These are phyloP conservation scores for Xylariaceae sp. DNA, from an alignment of 2,329 filamentous ascomycete species.

Conservation along the genomic window DNA sequence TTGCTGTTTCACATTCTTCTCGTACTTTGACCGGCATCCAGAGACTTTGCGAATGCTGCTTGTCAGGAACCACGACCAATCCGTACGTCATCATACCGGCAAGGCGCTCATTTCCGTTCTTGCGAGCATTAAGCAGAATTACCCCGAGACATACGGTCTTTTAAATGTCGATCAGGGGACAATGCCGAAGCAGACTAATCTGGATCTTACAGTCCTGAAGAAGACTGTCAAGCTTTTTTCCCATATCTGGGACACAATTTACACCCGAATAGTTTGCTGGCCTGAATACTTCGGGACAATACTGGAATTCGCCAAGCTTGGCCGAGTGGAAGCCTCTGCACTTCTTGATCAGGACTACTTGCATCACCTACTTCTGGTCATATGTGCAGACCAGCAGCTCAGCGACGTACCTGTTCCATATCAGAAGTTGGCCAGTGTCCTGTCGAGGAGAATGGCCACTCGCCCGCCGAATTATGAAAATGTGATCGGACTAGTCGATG, in stretches of 20 bases:
- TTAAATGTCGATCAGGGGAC: constrained; percentile 16
- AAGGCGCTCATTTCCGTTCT: constrained; percentile 50
- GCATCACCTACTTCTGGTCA: constrained; percentile 51
- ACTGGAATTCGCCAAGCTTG: constrained; percentile 59
- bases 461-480: constrained; percentile 51
- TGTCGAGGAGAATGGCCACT: constrained; percentile 44
- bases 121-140: constrained; percentile 43
- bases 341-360: constrained; percentile 62
- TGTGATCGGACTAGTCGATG: constrained; percentile 47
- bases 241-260: too few species aligned
- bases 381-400: constrained; percentile 53
- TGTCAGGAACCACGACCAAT: constrained; percentile 53
- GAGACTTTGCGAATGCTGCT: constrained; percentile 61
- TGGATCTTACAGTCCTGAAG: constrained; percentile 31
- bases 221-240: constrained; percentile 49
- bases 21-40: constrained; percentile 55
- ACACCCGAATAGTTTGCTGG: constrained; percentile 66
- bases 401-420: constrained; percentile 52
- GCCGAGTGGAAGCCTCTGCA: constrained; percentile 50
- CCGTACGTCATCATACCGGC: constrained; percentile 50
- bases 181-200: constrained; percentile 1
- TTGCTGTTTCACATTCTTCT: constrained; percentile 56
- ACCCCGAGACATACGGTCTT: constrained; percentile 44
- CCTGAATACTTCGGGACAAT: constrained; percentile 72
- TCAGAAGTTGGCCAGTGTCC: constrained; percentile 45